A percentile compares a stretch with the other conserved stretches of the same genome.
Conservation (phyloP, 306 rosid species). For the Fragaria ananassa region DNA sequence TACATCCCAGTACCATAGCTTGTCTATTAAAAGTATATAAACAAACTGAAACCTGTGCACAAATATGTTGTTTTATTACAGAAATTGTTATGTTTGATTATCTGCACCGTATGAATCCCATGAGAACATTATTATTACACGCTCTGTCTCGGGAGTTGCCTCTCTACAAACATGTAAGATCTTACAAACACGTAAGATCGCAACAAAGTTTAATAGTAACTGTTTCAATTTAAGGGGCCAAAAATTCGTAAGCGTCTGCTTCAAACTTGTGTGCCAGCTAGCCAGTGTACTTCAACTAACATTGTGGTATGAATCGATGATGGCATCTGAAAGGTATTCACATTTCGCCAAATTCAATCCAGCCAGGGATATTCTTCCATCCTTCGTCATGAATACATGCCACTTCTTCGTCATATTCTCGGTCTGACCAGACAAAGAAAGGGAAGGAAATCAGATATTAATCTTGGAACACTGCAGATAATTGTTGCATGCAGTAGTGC, state of each 20-base stretch:
- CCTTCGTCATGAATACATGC: conserved; percentile 98
- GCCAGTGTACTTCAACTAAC: conserved; percentile 51
- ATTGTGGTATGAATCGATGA: conserved; percentile 78
- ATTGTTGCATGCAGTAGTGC: not conserved
- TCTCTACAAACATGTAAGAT: not conserved
- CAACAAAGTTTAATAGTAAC: not conserved
- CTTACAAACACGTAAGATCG: not conserved
- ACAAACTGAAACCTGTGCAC: not conserved
- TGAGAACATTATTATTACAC: not conserved
- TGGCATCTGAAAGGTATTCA: conserved; percentile 93
- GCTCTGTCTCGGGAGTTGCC: not conserved
- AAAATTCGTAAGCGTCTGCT: conserved; percentile 27
- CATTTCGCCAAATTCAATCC: conserved; percentile 87
- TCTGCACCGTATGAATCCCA: not conserved
- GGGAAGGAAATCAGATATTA: not conserved
- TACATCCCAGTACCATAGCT: no score
- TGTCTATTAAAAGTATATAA: no score
- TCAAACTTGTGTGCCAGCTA: conserved; percentile 11
- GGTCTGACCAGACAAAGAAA: conserved; percentile 45
- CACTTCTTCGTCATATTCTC: conserved; percentile 93
- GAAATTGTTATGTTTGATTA: not conserved
- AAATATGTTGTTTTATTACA: not conserved
- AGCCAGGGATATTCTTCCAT: conserved; percentile 94
- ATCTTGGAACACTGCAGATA: not conserved
- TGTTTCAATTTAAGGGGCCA: conserved; percentile 27